Conservation (phyloP, 208 protist genomes). For the Crithidia acanthocephali region DNA sequence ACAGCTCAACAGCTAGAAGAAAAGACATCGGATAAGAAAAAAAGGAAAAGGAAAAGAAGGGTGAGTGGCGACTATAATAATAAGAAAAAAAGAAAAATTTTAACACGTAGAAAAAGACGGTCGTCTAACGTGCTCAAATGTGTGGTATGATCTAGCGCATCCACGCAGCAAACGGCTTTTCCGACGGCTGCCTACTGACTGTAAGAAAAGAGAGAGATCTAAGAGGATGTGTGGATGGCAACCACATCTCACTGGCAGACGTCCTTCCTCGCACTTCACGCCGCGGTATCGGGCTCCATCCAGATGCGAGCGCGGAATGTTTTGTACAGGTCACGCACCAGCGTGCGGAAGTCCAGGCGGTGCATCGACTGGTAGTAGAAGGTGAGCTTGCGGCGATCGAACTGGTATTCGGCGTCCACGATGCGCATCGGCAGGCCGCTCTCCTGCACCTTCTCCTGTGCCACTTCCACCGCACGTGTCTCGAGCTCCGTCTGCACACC, state of each 20-base stretch:
- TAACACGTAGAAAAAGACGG: neutral
- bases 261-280: neutral
- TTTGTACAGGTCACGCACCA: conserved; percentile 91
- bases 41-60: too few species aligned
- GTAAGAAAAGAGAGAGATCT: too few species aligned
- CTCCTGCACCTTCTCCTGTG: conserved; percentile 87
- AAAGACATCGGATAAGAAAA: too few species aligned
- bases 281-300: conserved; percentile 82
- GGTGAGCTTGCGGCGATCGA: conserved; percentile 92
- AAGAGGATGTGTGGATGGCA: too few species aligned
- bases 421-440: conserved; percentile 87
- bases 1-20: too few species aligned
- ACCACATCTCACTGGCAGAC: too few species aligned
- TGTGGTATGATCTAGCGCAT: neutral
- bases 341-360: conserved; percentile 88
- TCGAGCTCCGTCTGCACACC: conserved; percentile 90
- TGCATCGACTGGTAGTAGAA: conserved; percentile 92
- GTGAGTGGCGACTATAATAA: too few species aligned
- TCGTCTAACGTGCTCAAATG: neutral
- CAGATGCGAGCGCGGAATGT: conserved; percentile 92
- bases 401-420: conserved; percentile 94
- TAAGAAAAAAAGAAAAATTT: too few species aligned
- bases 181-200: neutral
- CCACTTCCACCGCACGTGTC: conserved; percentile 80
- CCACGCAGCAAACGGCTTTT: neutral